Evolutionary conservation across 2,329 filamentous ascomycete genomes (phyloP).

Genomic region (Endoconidiophora polonica): DNA sequence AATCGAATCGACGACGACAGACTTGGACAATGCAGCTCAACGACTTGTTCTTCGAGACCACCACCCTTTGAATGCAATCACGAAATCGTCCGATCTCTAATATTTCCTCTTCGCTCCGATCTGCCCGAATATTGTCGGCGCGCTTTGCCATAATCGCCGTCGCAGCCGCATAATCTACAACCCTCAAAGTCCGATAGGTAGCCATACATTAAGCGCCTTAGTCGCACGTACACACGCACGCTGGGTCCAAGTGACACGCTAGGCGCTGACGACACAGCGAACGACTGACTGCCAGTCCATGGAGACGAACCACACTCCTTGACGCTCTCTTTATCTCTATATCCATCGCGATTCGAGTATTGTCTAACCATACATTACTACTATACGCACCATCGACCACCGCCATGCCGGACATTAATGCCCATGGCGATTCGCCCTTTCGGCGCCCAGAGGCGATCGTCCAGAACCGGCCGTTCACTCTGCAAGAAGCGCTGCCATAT

Average conservation of each 20-base stretch:
- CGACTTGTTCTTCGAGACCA: too few relatives aligned
- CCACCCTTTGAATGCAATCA: too few relatives aligned
- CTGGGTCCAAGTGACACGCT: too few relatives aligned
- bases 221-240: too few relatives aligned
- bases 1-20: too few relatives aligned
- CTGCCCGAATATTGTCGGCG: not conserved
- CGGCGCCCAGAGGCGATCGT: conserved; percentile 8
- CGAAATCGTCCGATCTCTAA: too few relatives aligned
- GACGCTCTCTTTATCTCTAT: not conserved
- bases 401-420: conserved; percentile 5
- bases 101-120: not conserved
- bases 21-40: too few relatives aligned
- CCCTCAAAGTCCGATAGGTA: not conserved
- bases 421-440: conserved; percentile 9
- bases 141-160: not conserved
- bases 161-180: not conserved
- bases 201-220: too few relatives aligned
- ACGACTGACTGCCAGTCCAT: too few relatives aligned
- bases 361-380: too few relatives aligned
- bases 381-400: not conserved
- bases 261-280: too few relatives aligned
- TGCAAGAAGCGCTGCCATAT: conserved; percentile 66
- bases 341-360: not conserved
- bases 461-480: conserved; percentile 33
- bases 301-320: not conserved